A percentile compares a stretch with the other conserved stretches of the same genome.
Evolutionary conservation across 257 asterid genomes (phyloP).

Genomic region (Salvia splendens): DNA sequence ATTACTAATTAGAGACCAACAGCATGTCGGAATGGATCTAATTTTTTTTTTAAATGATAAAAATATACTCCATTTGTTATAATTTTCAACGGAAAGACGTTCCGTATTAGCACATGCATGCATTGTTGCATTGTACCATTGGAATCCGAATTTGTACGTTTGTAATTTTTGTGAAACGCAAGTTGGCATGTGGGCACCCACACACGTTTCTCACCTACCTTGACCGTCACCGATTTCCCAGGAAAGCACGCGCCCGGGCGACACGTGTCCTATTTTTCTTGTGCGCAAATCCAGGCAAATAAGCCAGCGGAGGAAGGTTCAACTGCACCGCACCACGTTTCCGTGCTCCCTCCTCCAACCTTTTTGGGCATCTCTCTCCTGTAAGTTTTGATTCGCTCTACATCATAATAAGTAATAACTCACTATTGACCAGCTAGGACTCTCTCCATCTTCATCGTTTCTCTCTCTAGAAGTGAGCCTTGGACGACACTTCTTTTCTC

Average conservation of each 20-base stretch:
- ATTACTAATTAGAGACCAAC: not conserved
- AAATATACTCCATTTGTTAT: not conserved
- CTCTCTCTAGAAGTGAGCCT: slow-evolving; percentile 30
- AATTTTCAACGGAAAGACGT: not conserved
- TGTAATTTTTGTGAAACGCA: not conserved
- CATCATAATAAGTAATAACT: too few relatives aligned
- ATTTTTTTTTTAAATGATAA: not conserved
- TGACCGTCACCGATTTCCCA: not conserved
- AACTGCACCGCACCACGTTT: slow-evolving; percentile 30
- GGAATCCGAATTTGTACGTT: slow-evolving; percentile 25
- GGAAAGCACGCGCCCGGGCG: not conserved
- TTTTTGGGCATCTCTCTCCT: slow-evolving; percentile 30
- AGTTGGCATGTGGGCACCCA: slow-evolving; percentile 14
- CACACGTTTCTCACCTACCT: slow-evolving; percentile 16
- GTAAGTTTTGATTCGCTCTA: slow-evolving; percentile 9
- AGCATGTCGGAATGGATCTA: not conserved
- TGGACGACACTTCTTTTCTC: slow-evolving; percentile 15
- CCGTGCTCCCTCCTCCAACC: slow-evolving; percentile 38
- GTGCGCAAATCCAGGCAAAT: slow-evolving; percentile 33
- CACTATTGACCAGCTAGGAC: slow-evolving; percentile 3
- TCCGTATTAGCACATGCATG: not conserved
- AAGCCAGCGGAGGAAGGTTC: slow-evolving; percentile 19
- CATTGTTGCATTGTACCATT: slow-evolving; percentile 20
- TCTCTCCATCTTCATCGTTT: not conserved
- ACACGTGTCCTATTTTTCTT: slow-evolving; percentile 43